These are phyloP conservation scores for Cyanophora paradoxa DNA, from an alignment of 78 protist genomes.

Conservation along the genomic window DNA sequence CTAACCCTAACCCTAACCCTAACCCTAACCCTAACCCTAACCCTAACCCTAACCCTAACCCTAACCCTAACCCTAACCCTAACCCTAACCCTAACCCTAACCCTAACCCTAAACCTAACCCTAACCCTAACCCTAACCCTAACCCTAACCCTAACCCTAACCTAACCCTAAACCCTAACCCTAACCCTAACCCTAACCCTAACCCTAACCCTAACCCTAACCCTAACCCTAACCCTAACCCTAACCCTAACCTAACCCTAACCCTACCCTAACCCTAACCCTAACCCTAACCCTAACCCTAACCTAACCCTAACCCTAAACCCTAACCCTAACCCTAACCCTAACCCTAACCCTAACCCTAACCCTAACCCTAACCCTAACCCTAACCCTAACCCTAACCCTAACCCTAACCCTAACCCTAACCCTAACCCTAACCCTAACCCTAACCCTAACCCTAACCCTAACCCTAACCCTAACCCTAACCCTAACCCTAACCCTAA, in stretches of 20 bases:
- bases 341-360: conserved; percentile 5
- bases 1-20: conserved; percentile 5
- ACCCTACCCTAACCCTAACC: too few species aligned
- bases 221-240: conserved; percentile 6
- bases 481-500: conserved; percentile 5
- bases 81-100: conserved; percentile 5
- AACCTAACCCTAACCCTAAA: neutral
- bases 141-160: too few species aligned
- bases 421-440: conserved; percentile 5
- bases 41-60: conserved; percentile 6
- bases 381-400: conserved; percentile 6
- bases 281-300: neutral
- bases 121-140: conserved; percentile 5
- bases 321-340: conserved; percentile 6
- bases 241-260: too few species aligned
- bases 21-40: conserved; percentile 5
- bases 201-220: conserved; percentile 5
- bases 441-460: conserved; percentile 6
- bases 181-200: conserved; percentile 5
- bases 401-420: conserved; percentile 5
- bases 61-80: conserved; percentile 5
- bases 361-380: conserved; percentile 5
- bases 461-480: conserved; percentile 5
- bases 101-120: conserved; percentile 3
- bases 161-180: neutral